Evolutionary conservation across 805 yeast genomes (phyloP).

Genomic region (Ogataea populi-albae): DNA sequence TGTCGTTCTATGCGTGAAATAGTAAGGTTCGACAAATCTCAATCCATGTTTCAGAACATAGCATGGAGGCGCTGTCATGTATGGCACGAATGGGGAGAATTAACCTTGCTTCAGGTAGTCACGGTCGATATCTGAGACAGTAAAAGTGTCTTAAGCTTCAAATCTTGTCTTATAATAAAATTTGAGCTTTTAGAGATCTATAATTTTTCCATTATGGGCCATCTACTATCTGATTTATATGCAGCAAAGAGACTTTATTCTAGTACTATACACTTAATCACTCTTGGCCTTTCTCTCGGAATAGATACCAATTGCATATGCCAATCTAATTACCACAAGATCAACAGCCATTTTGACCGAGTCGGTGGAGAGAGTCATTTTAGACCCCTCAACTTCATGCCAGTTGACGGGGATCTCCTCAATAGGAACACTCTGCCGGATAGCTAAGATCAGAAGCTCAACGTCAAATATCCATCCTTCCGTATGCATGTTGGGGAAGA

Average conservation of each 20-base stretch:
- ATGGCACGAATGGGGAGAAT: neutral
- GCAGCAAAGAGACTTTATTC: neutral
- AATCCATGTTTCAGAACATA: conserved; percentile 33
- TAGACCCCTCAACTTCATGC: conserved; percentile 97
- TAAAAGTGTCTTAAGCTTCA: too few relatives aligned
- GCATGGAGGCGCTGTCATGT: conserved; percentile 11
- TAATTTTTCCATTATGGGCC: too few relatives aligned
- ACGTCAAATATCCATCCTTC: conserved; percentile 99
- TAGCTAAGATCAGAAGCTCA: conserved; percentile 80
- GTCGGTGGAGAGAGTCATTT: conserved; percentile 88
- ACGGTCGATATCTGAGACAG: neutral
- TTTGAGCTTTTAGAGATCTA: too few relatives aligned
- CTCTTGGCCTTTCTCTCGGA: conserved; percentile 12
- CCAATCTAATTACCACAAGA: conserved; percentile 83
- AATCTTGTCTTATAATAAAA: too few relatives aligned
- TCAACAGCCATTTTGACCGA: conserved; percentile 92
- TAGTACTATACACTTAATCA: neutral
- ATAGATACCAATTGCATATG: conserved; percentile 83
- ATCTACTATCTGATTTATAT: too few relatives aligned
- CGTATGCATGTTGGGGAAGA: conserved; percentile 90
- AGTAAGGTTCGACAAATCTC: conserved; percentile 42
- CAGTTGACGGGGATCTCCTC: conserved; percentile 85
- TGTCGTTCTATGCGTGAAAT: conserved; percentile 33
- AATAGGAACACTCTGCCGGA: conserved; percentile 62
- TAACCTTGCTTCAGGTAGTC: conserved; percentile 3